These are phyloP conservation scores for Fremontodendron californicum DNA, from an alignment of 345 rosid genomes.

Conservation along the genomic window DNA sequence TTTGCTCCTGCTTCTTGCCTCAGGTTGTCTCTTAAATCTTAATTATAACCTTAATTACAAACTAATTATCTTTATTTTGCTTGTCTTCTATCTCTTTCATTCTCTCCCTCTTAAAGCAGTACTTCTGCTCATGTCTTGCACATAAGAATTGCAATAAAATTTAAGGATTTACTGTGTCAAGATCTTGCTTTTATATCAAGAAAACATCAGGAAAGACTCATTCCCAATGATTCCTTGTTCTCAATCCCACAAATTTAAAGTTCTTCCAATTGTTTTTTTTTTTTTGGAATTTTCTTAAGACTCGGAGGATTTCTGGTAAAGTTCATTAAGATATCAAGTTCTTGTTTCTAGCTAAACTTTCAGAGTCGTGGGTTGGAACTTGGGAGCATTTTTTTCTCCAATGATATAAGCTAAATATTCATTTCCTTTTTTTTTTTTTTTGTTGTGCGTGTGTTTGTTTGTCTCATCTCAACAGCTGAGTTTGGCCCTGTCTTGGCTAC, in stretches of 20 bases:
- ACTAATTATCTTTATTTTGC: background rate
- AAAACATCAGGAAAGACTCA: too few species aligned
- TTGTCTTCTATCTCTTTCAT: background rate
- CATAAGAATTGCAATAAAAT: too few species aligned
- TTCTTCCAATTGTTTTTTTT: too few species aligned
- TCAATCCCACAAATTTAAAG: too few species aligned
- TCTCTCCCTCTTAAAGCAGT: too few species aligned
- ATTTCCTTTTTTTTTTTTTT: too few species aligned
- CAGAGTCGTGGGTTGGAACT: background rate
- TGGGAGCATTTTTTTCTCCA: background rate
- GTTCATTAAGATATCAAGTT: background rate
- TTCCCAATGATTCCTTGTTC: too few species aligned
- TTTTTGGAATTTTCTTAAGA: too few species aligned
- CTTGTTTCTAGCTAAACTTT: background rate
- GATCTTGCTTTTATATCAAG: too few species aligned
- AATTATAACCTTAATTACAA: background rate
- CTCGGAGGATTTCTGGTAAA: background rate
- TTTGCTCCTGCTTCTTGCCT: constrained; percentile 29
- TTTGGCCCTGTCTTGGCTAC: background rate
- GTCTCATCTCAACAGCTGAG: background rate
- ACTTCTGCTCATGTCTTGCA: too few species aligned
- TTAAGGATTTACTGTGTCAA: too few species aligned
- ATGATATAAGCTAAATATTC: background rate
- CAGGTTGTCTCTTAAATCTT: constrained; percentile 25
- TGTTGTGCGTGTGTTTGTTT: too few species aligned